Evolutionary conservation across 306 rosid genomes (phyloP).

Genomic region (Prunus padus): DNA sequence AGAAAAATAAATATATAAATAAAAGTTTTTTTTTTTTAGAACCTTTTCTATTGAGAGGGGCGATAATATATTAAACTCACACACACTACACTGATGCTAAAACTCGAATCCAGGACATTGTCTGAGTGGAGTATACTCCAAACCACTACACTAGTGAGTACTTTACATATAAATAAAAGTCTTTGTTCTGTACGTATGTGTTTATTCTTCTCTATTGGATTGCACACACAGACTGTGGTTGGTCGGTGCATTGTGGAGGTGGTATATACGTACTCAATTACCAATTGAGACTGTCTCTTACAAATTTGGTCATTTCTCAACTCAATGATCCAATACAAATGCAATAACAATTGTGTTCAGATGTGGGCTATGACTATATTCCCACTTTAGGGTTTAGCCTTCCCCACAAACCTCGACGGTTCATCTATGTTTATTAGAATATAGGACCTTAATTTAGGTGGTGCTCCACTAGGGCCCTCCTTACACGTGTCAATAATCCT

Average conservation of each 20-base stretch:
- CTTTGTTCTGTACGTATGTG: too few relatives aligned
- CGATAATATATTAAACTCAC: too few relatives aligned
- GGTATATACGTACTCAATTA: conserved; percentile 1
- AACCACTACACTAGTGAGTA: too few relatives aligned
- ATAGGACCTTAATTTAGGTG: neutral
- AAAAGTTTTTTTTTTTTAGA: too few relatives aligned
- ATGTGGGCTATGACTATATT: conserved; percentile 1
- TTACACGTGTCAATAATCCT: neutral
- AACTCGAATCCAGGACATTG: too few relatives aligned
- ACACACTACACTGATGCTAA: too few relatives aligned
- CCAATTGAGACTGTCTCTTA: conserved; percentile 9
- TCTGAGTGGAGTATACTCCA: too few relatives aligned
- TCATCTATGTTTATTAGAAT: neutral
- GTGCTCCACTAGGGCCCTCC: neutral
- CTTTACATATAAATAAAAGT: too few relatives aligned
- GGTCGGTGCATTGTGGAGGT: neutral
- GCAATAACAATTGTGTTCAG: neutral
- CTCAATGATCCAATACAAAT: neutral
- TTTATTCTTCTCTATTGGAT: neutral
- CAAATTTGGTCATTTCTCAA: neutral
- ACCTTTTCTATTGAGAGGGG: too few relatives aligned
- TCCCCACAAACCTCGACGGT: neutral
- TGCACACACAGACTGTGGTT: neutral
- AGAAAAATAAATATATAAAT: too few relatives aligned
- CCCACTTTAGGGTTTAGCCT: neutral